Percentiles rank a stretch among this genome's conserved stretches.
These are phyloP conservation scores for Stagonosporopsis chrysanthemi DNA, from an alignment of 2,329 filamentous ascomycete species.

Conservation along the genomic window DNA sequence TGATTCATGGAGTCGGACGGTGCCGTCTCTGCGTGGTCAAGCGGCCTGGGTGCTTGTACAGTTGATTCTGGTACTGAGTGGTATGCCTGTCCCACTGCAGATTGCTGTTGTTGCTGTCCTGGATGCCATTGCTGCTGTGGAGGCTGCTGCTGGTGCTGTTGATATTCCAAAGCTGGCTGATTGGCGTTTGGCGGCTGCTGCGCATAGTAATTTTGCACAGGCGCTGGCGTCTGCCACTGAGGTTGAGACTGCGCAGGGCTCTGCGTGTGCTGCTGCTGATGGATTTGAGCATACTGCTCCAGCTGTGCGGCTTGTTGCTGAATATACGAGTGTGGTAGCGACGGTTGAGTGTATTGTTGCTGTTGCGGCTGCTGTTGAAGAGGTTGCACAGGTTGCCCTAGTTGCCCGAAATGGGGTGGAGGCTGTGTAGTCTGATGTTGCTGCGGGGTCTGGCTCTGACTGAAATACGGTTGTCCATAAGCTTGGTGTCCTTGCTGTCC, in stretches of 20 bases:
- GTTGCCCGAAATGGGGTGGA: constrained; percentile 25
- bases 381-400: constrained; percentile 26
- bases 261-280: constrained; percentile 20
- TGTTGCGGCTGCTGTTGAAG: constrained; percentile 11
- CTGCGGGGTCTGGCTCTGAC: not conserved
- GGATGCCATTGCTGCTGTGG: constrained; percentile 27
- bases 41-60: constrained; percentile 40
- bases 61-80: constrained; percentile 26
- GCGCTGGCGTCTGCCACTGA: constrained; percentile 32
- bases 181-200: constrained; percentile 22
- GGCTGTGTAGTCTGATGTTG: constrained; percentile 20
- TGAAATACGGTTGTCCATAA: constrained; percentile 22
- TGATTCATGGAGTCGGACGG: constrained; percentile 37
- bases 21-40: constrained; percentile 33
- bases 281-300: constrained; percentile 14
- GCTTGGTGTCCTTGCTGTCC: constrained; percentile 25
- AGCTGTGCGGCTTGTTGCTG: constrained; percentile 24
- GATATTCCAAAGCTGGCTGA: constrained; percentile 20
- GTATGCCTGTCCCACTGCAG: constrained; percentile 28
- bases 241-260: constrained; percentile 23
- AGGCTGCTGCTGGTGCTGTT: constrained; percentile 15
- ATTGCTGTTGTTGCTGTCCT: constrained; percentile 36
- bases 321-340: constrained; percentile 23
- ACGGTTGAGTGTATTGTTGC: constrained; percentile 21
- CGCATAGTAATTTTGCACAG: constrained; percentile 18